Conservation (phyloP, 2,329 filamentous ascomycete species). For the Thelonectria olida region DNA sequence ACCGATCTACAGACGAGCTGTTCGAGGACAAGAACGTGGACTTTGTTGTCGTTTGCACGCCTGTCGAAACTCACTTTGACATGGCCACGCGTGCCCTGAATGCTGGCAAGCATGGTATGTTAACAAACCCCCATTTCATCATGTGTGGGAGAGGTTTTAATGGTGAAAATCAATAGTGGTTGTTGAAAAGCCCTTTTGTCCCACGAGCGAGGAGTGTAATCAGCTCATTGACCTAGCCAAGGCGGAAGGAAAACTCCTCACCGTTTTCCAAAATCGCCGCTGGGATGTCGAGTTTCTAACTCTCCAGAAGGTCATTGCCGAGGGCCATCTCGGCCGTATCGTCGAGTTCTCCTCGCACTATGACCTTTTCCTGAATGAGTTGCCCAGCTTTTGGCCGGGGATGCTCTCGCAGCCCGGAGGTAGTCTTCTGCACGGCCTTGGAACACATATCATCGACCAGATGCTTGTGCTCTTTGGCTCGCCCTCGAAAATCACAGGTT, state of each 20-base stretch:
- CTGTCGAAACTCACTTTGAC: not conserved
- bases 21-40: not conserved
- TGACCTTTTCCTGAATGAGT: conserved; percentile 1
- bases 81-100: not conserved
- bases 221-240: not conserved
- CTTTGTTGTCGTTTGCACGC: not conserved
- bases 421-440: not conserved
- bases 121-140: not conserved
- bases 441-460: conserved; percentile 1
- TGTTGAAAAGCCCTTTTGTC: conserved; percentile 3
- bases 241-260: not conserved
- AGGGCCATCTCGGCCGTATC: not conserved
- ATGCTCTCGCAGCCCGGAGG: not conserved
- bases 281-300: conserved; percentile 2
- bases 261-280: conserved; percentile 1
- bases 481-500: not conserved
- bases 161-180: too few species aligned
- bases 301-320: not conserved
- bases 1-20: not conserved
- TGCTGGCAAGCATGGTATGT: conserved; percentile 1
- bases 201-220: not conserved
- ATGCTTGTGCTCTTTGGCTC: not conserved
- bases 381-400: not conserved
- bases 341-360: conserved; percentile 6
- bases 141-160: too few species aligned